A percentile compares a stretch with the other conserved stretches of the same genome.
phyloP scores from a whole-genome alignment of 2,329 filamentous ascomycete species.

The Colletotrichum higginsianum region DNA sequence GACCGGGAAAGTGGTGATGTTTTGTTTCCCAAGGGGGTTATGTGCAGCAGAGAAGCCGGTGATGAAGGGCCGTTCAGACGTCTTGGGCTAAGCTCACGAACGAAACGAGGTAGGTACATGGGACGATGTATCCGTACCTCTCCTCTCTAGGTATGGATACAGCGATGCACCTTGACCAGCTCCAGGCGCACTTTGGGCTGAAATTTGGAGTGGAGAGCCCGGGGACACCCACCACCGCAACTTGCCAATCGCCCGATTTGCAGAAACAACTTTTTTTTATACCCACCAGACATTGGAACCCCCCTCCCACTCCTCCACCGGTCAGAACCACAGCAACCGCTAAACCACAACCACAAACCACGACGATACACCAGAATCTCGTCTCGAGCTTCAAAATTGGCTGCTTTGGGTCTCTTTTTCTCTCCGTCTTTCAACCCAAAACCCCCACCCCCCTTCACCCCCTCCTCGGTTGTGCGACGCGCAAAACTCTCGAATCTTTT shows the following conservation, averaged over 20 bases:
- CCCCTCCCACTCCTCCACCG: slow-evolving; percentile 16
- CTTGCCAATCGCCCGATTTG: slow-evolving; percentile 24
- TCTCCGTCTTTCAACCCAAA: too few species aligned
- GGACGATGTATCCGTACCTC: not conserved
- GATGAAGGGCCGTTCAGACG: not conserved
- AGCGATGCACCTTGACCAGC: not conserved
- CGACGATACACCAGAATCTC: slow-evolving; percentile 25
- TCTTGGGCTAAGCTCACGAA: not conserved
- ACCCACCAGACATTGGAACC: slow-evolving; percentile 21
- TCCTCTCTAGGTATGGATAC: not conserved
- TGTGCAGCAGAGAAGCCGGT: not conserved
- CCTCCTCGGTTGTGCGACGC: slow-evolving; percentile 11
- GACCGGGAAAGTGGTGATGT: not conserved
- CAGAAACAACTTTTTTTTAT: slow-evolving; percentile 38
- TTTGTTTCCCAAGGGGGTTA: not conserved
- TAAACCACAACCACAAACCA: slow-evolving; percentile 27
- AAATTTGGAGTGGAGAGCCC: slow-evolving; percentile 30
- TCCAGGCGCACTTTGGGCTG: slow-evolving; percentile 27
- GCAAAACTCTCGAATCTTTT: not conserved
- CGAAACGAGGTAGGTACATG: not conserved
- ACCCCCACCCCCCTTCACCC: too few species aligned
- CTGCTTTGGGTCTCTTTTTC: not conserved
- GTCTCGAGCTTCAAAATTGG: slow-evolving; percentile 36
- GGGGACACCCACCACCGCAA: not conserved
- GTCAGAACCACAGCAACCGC: slow-evolving; percentile 19